Base-by-base conservation (phyloP, 805 yeast genomes). In the Lachancea meyersii region DNA sequence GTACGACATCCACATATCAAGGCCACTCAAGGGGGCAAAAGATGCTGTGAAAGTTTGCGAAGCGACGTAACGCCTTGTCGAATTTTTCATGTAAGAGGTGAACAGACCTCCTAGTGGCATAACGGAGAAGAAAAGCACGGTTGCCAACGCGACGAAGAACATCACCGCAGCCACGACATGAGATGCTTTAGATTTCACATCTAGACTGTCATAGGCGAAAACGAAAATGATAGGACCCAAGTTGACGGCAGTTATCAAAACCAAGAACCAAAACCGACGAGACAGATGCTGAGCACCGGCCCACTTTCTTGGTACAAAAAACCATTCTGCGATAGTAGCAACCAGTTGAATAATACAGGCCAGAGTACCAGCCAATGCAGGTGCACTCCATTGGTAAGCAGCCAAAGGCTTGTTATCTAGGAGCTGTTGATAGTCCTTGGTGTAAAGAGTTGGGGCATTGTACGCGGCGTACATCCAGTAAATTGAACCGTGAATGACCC, bases 41-140 rank as follows among this genome's bases (percentile, higher is more conserved):
- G 86, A 81, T 21, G 97, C 96, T 41, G 98, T 93, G 67, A 93
- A 93, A 41, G 96, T 83, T 70, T 91, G 96, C 34, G 95, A 86
- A 32, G 97, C 83, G 59, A 91, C 83, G 63, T 86, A 89, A 57
- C 79, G 80, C 71, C 98, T 83, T 18, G 93, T 80, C 50, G 80
- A 76, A 65, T 79, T 87, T 68, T 82, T 82, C 81, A 88, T 75
- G 67, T 89, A 89, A 13, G 95, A 81, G 35, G 97, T 91, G 70
- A 93, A 93, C 52, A 91, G 73, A 37, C 96, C 96, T 65, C 97
- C 97, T 53, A 91, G 72, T 28, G 99, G 99, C 96, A 91, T 87
- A 49, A 91, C 65, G 9, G 97, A 74, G 67, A 88, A 88, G 77
- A 88, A 93, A 13, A 86, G 50, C 51, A 87, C 69, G 4, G 97